These are phyloP conservation scores for Cladosporium sp. DNA, from an alignment of 2,329 filamentous ascomycete genomes.

Conservation along the genomic window DNA sequence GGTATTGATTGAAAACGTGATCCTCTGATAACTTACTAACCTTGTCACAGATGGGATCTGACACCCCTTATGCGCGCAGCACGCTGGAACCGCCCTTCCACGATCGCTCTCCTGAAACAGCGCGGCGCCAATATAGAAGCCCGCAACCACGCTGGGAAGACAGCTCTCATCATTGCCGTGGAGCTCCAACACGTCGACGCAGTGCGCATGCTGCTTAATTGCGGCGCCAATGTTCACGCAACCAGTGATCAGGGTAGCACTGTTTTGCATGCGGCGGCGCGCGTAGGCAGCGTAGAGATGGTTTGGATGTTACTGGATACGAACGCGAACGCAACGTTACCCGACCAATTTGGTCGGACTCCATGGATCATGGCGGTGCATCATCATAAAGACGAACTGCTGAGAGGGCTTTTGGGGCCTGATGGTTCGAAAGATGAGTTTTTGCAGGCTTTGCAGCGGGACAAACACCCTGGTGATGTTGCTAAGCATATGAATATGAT, in stretches of 20 bases:
- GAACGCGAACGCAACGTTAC: not conserved
- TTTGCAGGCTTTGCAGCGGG: not conserved
- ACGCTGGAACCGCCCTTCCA: not conserved
- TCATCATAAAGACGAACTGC: not conserved
- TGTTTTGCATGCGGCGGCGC: conserved; percentile 5
- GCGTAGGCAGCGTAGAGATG: not conserved
- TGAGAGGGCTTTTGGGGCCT: not conserved
- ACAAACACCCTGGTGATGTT: not conserved
- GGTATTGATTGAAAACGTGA: not conserved
- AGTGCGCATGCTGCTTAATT: conserved; percentile 10
- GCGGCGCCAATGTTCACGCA: conserved; percentile 12
- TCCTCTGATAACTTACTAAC: not conserved
- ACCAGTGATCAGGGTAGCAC: not conserved
- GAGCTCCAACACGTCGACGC: not conserved
- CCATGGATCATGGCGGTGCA: conserved; percentile 14
- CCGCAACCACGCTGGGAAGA: not conserved
- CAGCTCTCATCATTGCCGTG: not conserved
- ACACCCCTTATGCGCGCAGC: conserved; percentile 5
- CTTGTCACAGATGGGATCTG: not conserved
- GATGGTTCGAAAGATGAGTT: not conserved
- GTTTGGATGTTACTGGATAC: conserved; percentile 7
- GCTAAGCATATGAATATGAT: conserved; percentile 2
- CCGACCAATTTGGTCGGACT: not conserved
- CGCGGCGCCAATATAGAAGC: conserved; percentile 6
- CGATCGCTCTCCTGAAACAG: not conserved